Percentiles rank a stretch among this genome's conserved stretches.
phyloP scores from a whole-genome alignment of 805 yeast genomes.

The Lipomyces oligophaga region DNA sequence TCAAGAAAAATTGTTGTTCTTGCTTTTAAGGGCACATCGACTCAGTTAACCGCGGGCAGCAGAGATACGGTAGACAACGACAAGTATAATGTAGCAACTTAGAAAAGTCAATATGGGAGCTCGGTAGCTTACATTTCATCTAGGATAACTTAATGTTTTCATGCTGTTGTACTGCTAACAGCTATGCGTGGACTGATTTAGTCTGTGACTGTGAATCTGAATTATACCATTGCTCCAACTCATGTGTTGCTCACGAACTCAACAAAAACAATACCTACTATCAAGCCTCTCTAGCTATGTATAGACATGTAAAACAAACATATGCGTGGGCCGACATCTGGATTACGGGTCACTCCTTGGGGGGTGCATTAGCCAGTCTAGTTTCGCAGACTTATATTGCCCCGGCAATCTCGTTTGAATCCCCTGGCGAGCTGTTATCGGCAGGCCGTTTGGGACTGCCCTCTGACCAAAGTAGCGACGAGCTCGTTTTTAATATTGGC shows the following conservation, averaged over 20 bases:
- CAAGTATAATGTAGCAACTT: slow-evolving; percentile 52
- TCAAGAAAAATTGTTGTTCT: slow-evolving; percentile 61
- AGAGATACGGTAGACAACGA: slow-evolving; percentile 76
- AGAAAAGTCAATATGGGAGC: no score
- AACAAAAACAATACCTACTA: slow-evolving; percentile 76
- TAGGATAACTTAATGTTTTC: slow-evolving; percentile 80
- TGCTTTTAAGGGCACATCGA: slow-evolving; percentile 87
- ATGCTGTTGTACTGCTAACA: slow-evolving; percentile 92
- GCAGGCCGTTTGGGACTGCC: slow-evolving; percentile 83
- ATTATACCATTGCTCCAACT: slow-evolving; percentile 82
- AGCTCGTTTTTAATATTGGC: slow-evolving; percentile 91
- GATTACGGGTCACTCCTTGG: slow-evolving; percentile 94
- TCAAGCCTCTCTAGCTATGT: slow-evolving; percentile 71
- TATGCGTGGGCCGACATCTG: slow-evolving; percentile 76
- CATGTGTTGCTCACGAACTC: slow-evolving; percentile 75
- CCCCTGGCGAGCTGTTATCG: slow-evolving; percentile 89
- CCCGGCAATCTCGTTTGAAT: slow-evolving; percentile 86
- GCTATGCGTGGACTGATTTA: slow-evolving; percentile 79
- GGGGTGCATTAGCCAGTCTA: slow-evolving; percentile 79
- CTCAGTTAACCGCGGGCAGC: slow-evolving; percentile 55
- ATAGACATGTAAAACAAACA: slow-evolving; percentile 58
- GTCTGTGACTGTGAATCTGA: slow-evolving; percentile 76
- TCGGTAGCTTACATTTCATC: no score
- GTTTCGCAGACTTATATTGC: slow-evolving; percentile 85
- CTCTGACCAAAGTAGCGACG: slow-evolving; percentile 70